phyloP scores from a whole-genome alignment of 352 stramenopile genomes.

The Phytopythium aichiense region DNA sequence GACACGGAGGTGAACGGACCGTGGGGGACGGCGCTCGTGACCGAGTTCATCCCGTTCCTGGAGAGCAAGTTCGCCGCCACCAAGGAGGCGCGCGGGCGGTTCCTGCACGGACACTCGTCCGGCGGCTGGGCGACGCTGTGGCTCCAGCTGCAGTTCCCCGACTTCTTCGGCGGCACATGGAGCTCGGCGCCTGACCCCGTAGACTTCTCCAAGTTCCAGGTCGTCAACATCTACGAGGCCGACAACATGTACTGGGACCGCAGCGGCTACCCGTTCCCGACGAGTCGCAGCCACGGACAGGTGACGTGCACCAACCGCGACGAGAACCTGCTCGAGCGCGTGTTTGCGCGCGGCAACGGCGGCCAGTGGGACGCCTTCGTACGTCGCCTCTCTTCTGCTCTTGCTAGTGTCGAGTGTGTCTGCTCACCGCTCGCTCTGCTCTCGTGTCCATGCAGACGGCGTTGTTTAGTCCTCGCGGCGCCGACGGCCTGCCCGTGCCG shows the following conservation, averaged over 20 bases:
- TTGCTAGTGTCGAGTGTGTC: neutral
- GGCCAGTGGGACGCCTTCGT: constrained; percentile 79
- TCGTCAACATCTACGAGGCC: constrained; percentile 66
- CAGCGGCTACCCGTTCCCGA: constrained; percentile 49
- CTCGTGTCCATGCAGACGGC: constrained; percentile 32
- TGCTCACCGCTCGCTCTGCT: constrained; percentile 1
- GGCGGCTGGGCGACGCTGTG: constrained; percentile 68
- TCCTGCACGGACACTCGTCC: constrained; percentile 71
- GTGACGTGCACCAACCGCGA: constrained; percentile 60
- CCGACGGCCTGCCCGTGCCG: constrained; percentile 47
- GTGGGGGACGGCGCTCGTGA: constrained; percentile 61
- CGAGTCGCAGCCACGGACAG: constrained; percentile 45
- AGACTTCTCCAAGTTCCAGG: constrained; percentile 65
- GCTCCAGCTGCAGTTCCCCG: constrained; percentile 67
- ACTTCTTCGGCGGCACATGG: constrained; percentile 74
- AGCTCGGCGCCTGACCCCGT: constrained; percentile 70
- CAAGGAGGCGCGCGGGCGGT: constrained; percentile 30
- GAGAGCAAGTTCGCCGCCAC: constrained; percentile 47
- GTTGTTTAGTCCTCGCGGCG: constrained; percentile 53
- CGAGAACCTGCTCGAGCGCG: constrained; percentile 67
- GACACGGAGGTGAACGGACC: constrained; percentile 61
- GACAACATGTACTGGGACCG: constrained; percentile 74
- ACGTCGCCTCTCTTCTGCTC: constrained; percentile 18
- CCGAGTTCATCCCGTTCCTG: constrained; percentile 66
- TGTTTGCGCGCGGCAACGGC: constrained; percentile 60